Percentiles rank a stretch among this genome's conserved stretches.
Conservation (phyloP, 1,139 yeast genomes). For the Taphrina deformans region DNA sequence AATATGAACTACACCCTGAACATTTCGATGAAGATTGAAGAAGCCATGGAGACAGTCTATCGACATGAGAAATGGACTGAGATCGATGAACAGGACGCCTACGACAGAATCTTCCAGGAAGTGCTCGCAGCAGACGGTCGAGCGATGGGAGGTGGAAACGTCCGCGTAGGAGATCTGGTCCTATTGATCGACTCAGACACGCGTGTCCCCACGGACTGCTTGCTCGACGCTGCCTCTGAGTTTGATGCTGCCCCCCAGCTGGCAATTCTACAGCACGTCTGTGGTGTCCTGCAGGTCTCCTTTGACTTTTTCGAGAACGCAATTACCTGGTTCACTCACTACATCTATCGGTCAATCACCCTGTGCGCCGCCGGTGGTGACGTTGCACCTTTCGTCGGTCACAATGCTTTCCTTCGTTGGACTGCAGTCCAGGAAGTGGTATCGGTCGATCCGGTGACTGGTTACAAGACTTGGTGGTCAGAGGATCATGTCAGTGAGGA, state of each 20-base stretch:
- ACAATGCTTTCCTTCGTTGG: slow-evolving; percentile 38
- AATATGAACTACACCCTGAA: slow-evolving; percentile 30
- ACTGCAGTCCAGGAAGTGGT: slow-evolving; percentile 36
- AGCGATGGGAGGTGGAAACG: slow-evolving; percentile 36
- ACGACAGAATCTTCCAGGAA: slow-evolving; percentile 2
- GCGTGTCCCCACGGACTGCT: slow-evolving; percentile 37
- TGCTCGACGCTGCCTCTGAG: slow-evolving; percentile 38
- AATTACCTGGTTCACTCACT: slow-evolving; percentile 37
- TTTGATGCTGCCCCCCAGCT: slow-evolving; percentile 36
- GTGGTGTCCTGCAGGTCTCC: slow-evolving; percentile 37
- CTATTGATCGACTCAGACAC: slow-evolving; percentile 38
- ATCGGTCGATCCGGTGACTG: not conserved
- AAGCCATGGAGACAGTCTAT: slow-evolving; percentile 35
- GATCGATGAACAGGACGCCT: slow-evolving; percentile 19
- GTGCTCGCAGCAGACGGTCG: slow-evolving; percentile 27
- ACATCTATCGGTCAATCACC: slow-evolving; percentile 36
- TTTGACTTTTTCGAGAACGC: slow-evolving; percentile 36
- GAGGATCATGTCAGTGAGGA: slow-evolving; percentile 38
- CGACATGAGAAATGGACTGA: slow-evolving; percentile 36
- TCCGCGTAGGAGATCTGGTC: slow-evolving; percentile 37
- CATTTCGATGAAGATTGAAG: slow-evolving; percentile 35
- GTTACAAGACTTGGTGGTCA: slow-evolving; percentile 35
- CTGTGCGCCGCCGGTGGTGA: slow-evolving; percentile 37
- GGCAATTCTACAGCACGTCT: slow-evolving; percentile 37
- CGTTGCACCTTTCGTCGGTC: slow-evolving; percentile 38